Percentiles rank a stretch among this genome's conserved stretches.
Evolutionary conservation across 306 rosid species (phyloP).

Genomic region (Senna siamea): DNA sequence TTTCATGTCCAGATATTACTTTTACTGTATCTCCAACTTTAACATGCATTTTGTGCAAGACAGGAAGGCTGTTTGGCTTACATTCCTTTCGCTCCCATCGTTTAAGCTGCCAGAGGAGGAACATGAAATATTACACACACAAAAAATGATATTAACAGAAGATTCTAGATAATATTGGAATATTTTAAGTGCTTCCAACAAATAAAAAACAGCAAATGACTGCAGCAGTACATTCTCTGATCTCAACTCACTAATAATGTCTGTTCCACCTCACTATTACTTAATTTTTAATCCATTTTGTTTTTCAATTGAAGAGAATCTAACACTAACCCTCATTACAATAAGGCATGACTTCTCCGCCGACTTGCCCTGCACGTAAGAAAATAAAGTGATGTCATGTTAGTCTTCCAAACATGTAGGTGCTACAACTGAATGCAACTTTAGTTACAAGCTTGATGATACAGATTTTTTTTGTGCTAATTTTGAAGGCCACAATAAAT

Average conservation of each 20-base stretch:
- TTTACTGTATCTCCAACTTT: conserved; percentile 90
- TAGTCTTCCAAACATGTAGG: conserved; percentile 31
- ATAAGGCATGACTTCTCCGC: conserved; percentile 68
- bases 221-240: conserved; percentile 8
- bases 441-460: conserved; percentile 14
- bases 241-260: neutral
- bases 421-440: neutral
- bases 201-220: conserved; percentile 25
- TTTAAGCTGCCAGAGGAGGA: conserved; percentile 62
- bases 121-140: conserved; percentile 29
- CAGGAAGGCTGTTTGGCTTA: conserved; percentile 90
- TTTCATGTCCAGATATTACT: conserved; percentile 86
- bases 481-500: conserved; percentile 12
- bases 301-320: conserved; percentile 21
- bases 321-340: conserved; percentile 66
- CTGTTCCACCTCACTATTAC: neutral
- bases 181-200: conserved; percentile 7
- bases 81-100: conserved; percentile 94
- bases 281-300: conserved; percentile 4
- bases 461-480: neutral
- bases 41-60: conserved; percentile 89
- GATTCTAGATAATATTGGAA: conserved; percentile 1
- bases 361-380: conserved; percentile 61
- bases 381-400: conserved; percentile 31
- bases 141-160: conserved; percentile 4